A percentile compares a stretch with the other conserved stretches of the same genome.
phyloP scores from a whole-genome alignment of 495 filamentous ascomycete species.

The Cladorrhinum samala region DNA sequence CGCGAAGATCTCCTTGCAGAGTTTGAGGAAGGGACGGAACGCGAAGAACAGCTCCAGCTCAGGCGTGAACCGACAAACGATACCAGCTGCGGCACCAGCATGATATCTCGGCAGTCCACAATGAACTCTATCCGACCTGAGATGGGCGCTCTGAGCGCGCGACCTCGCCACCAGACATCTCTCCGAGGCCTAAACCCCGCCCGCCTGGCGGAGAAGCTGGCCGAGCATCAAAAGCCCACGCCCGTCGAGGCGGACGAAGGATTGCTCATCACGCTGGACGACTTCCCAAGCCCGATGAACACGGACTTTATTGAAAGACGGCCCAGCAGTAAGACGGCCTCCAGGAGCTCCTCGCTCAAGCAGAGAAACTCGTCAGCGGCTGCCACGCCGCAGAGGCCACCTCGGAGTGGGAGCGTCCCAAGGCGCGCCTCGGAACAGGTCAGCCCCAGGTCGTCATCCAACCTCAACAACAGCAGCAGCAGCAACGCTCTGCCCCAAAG shows the following conservation, averaged over 20 bases:
- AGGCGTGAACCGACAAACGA: constrained; percentile 19
- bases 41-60: constrained; percentile 10
- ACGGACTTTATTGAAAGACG: not conserved
- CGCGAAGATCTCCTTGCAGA: constrained; percentile 64
- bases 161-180: constrained; percentile 16
- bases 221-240: constrained; percentile 18
- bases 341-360: constrained; percentile 5
- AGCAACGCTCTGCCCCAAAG: constrained; percentile 11
- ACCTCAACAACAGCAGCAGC: constrained; percentile 7
- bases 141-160: constrained; percentile 11
- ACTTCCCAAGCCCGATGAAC: constrained; percentile 21
- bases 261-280: constrained; percentile 30
- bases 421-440: constrained; percentile 6
- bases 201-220: constrained; percentile 1
- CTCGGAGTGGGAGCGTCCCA: constrained; percentile 4
- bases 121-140: constrained; percentile 24
- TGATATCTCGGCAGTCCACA: constrained; percentile 27
- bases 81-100: constrained; percentile 18
- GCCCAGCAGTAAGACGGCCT: constrained; percentile 15
- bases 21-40: constrained; percentile 31
- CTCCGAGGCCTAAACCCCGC: constrained; percentile 2
- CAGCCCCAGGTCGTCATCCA: constrained; percentile 4
- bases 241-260: constrained; percentile 21
- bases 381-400: constrained; percentile 1
- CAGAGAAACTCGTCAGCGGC: constrained; percentile 8